Conservation (phyloP, 345 rosid species). For the Gossypium sturtianum region DNA sequence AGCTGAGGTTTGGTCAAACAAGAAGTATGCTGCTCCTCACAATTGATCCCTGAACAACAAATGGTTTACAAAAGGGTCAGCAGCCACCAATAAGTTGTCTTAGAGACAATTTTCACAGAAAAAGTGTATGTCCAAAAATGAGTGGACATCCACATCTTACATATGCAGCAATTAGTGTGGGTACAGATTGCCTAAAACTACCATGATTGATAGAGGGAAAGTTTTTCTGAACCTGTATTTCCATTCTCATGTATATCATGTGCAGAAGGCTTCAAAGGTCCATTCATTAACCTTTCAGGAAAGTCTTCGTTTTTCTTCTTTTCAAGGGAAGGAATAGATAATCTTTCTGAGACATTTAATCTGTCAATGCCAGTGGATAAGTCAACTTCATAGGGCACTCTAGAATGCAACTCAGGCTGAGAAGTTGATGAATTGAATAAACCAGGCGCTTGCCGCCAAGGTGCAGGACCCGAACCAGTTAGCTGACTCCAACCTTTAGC, state of each 20-base stretch:
- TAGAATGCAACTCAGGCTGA: constrained; percentile 51
- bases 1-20: constrained; percentile 42
- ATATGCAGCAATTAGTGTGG: not conserved
- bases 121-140: not conserved
- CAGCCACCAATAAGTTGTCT: not conserved
- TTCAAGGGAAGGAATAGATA: constrained; percentile 41
- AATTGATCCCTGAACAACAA: constrained; percentile 42
- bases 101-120: not conserved
- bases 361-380: constrained; percentile 42
- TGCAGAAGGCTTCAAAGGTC: constrained; percentile 39
- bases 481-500: constrained; percentile 59
- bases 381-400: constrained; percentile 43
- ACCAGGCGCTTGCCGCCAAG: constrained; percentile 70
- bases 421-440: constrained; percentile 51
- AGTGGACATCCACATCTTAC: not conserved
- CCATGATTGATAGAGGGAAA: constrained; percentile 4
- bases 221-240: constrained; percentile 46
- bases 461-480: constrained; percentile 68
- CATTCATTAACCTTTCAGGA: constrained; percentile 56
- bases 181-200: not conserved
- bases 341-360: constrained; percentile 31
- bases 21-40: constrained; percentile 40
- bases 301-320: constrained; percentile 50
- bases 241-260: constrained; percentile 47
- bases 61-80: constrained; percentile 13